Evolutionary conservation across 2,329 filamentous ascomycete species (phyloP), one percentile per base, ranked within the genome.

Genomic region (Microsporum audouinii): DNA sequence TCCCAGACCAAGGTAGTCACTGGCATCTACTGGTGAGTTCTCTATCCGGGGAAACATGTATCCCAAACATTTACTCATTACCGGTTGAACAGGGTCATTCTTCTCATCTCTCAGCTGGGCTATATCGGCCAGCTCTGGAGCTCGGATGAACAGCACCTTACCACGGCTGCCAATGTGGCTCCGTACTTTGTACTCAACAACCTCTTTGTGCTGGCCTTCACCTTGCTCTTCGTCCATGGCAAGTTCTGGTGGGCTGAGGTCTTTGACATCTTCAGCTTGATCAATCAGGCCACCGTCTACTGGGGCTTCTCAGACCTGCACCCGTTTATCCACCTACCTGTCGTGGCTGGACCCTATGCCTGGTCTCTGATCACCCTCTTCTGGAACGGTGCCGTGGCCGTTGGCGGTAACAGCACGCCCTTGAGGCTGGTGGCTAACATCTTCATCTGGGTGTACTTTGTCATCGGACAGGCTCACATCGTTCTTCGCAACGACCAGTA

Each of bases 311-410:
- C 82, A 23, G 82, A 82, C 0, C 86, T 87, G 60, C 84, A 88
- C 2, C 81, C 85, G 63, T 84, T 88, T 68, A 88, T 95, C 67
- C 90, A 95, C 74, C 77, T 85, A 8, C 84, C 89, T 4, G 85
- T 85, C 51, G 84, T 91, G 27, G 86, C 87, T 14, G 88, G 85
- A 0, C 91, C 91, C 4, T 79, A 95, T 66, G 88, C 87, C 1
- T 96, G 89, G 88, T 91, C 87, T 12, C 88, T 94, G 70, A 85
- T 92, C 12, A 88, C 88, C 34, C 80, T 96, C 59, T 92, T 91
- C 79, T 95, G 89, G 89, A 89, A 90, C 67, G 91, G 91, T 6
- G 89, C 91, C 23, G 85, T 91, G 56, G 88, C 88, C 71, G 83
- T 92, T n/a, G 79, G 89, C 70, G 81, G 84, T 5, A 77, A 85